Evolutionary conservation across 257 asterid genomes (phyloP).

Genomic region (Nicotiana attenuata): DNA sequence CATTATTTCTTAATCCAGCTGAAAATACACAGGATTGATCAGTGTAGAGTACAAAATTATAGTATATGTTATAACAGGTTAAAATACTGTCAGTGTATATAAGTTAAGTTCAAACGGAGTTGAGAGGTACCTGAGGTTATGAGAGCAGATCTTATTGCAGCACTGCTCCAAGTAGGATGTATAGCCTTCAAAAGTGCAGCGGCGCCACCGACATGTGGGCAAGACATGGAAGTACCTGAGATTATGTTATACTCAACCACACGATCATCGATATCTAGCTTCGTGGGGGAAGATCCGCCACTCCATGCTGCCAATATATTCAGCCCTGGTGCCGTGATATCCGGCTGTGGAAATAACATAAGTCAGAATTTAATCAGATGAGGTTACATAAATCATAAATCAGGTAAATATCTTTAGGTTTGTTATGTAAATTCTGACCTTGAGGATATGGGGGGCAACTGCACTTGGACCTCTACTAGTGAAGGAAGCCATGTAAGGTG

Average conservation of each 20-base stretch:
- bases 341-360: slow-evolving; percentile 49
- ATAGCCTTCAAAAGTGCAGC: slow-evolving; percentile 78
- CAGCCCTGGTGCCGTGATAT: slow-evolving; percentile 88
- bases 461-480: slow-evolving; percentile 43
- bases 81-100: neutral
- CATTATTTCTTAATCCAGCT: slow-evolving; percentile 60
- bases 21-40: slow-evolving; percentile 10
- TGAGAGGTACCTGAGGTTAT: slow-evolving; percentile 57
- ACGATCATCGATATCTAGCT: slow-evolving; percentile 43
- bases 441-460: slow-evolving; percentile 32
- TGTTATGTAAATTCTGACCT: slow-evolving; percentile 21
- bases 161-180: slow-evolving; percentile 93
- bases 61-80: neutral
- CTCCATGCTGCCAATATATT: slow-evolving; percentile 98
- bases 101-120: neutral
- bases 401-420: neutral
- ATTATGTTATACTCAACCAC: slow-evolving; percentile 60
- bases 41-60: neutral
- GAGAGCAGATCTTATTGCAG: slow-evolving; percentile 89
- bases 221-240: slow-evolving; percentile 92
- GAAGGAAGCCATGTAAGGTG: slow-evolving; percentile 43
- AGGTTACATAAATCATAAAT: neutral
- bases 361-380: neutral
- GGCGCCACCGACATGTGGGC: slow-evolving; percentile 78
- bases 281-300: slow-evolving; percentile 72